Base-by-base conservation (phyloP, 1,284 basidiomycete genomes). In the Fomitopsis betulina region DNA sequence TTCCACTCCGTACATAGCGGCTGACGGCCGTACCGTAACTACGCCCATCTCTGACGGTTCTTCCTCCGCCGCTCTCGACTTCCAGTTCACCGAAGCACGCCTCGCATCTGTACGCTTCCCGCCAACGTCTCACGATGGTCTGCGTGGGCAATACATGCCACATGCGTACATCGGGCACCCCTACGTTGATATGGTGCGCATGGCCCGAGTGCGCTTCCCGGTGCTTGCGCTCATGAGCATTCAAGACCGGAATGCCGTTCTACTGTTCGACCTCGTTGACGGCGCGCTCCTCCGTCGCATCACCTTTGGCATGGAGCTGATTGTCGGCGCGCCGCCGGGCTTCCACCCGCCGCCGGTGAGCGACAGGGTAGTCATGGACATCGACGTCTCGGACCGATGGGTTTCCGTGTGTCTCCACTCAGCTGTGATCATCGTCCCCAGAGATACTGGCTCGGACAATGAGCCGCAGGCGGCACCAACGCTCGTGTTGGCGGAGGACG, bases 81-180 rank as follows among this genome's bases (percentile, higher is more conserved):
- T 55, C 38, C 67, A 68, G 45, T 54, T 60, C n/a, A 54, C 55
- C 15, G 62, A 55, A 15, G 56, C 60, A 2, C 35, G 45, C n/a
- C 39, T 53, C 40, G 60, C 60, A 7, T 53, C 58, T 7, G 39
- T 21, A 32, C 52, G 27, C 10, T 43, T 13, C 33, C 50, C 23
- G 21, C 25, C 19, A 15, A 50, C 21, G 3, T 53, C 21, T 38
- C 40, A 35, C 10, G 45, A 53, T 12, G 19, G 49, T 19, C 51
- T 62, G 21, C 64, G 67, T 10, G 67, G 67, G 2, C 60, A 63
- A 12, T 67, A 62, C 50, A 54, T 61, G 17, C 66, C 66, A 3
- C 65, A 69, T 50, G 66, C 63, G 19, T 66, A 61, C 54, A 54
- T 66, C 23, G 56, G 58, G 19, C 53, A 59, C 13, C 55, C 60